Evolutionary conservation across 306 rosid species (phyloP).

Genomic region (Fragaria ananassa): DNA sequence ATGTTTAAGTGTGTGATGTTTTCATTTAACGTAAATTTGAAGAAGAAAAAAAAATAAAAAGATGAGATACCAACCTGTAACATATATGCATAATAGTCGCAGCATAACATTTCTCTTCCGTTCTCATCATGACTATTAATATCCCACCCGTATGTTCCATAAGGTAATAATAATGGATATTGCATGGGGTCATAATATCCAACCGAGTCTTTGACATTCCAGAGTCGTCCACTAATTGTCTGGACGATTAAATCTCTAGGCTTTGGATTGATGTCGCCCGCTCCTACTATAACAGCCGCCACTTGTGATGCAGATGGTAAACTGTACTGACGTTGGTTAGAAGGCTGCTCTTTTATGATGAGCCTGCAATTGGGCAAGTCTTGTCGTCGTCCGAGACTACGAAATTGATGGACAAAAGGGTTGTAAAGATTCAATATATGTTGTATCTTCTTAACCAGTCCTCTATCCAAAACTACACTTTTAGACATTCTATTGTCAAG

Average conservation of each 20-base stretch:
- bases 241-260: neutral
- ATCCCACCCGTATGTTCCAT: conserved; percentile 5
- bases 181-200: neutral
- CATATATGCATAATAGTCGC: neutral
- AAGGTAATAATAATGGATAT: neutral
- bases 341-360: neutral
- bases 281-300: neutral
- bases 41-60: too few species aligned
- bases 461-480: too few species aligned
- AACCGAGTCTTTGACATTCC: neutral
- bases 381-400: neutral
- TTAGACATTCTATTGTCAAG: too few species aligned
- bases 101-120: neutral
- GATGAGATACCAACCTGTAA: neutral
- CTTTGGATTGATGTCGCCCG: neutral
- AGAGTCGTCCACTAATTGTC: neutral
- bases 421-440: neutral
- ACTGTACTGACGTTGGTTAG: neutral
- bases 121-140: neutral
- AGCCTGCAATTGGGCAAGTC: neutral
- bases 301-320: neutral
- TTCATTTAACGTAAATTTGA: too few species aligned
- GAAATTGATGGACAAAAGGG: neutral
- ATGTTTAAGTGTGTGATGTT: too few species aligned
- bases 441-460: too few species aligned